Evolutionary conservation across 345 rosid genomes (phyloP), one percentile per base, ranked within the genome.

Genomic region (Punica granatum): DNA sequence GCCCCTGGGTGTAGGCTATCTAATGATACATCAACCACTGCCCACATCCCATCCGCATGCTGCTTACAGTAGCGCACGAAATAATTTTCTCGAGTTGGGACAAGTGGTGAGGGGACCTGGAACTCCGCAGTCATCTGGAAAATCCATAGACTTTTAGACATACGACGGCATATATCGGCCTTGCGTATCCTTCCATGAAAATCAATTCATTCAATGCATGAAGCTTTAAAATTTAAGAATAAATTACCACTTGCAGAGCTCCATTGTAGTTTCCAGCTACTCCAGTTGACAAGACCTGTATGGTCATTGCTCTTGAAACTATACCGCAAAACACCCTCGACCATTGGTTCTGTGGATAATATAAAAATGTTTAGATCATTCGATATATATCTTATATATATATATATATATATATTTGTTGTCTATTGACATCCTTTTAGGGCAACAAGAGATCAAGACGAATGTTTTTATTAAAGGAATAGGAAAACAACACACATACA

Each of bases 231-330:
- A 48, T 3, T 56, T 14, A 28, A 30, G 28, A 15, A 1, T 9
- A 25, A 59, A 30, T 37, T 88, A 93, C 98, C 97, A 93, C 96
- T 93, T 93, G 98, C 42, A 93, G 71, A 62, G 98, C 98, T 34
- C 98, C 98, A 69, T 93, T 90, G 75, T 83, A 90, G 86, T 90
- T 93, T 72, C 98, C 98, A 63, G 97, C 98, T 26, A 93, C 94
- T 36, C 98, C 98, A 6, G 96, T 90, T 53, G 97, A 93, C 15
- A 93, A 84, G 67, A 93, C 90, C 65, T 90, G 97, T 3, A 93
- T 64, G n/a, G 98, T 93, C 86, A 90, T 76, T 49, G 96, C 94
- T 78, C 94, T 81, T 39, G 98, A 93, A 33, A 93, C 96, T 44
- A 93, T 87, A 23, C 96, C 90, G 46, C 92, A 87, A 71, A 93